Base-by-base conservation (phyloP, 305 asterid genomes). In the Lippia alba region DNA sequence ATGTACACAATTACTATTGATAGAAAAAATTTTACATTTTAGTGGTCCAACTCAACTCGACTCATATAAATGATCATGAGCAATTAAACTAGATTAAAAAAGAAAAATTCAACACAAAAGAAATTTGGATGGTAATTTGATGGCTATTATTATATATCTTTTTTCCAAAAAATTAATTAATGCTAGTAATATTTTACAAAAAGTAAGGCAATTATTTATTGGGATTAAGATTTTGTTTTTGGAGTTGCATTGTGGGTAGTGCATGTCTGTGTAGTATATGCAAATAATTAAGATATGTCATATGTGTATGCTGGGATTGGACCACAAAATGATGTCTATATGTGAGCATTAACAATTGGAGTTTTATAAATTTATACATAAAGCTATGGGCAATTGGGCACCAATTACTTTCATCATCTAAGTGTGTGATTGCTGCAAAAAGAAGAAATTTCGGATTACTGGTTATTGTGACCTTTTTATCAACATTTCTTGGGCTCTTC, bases 171-270 rank as follows among this genome's bases (percentile, higher is more conserved):
- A 33, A 51, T 53, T 0, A 34, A 24, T 24, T 14, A 41, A 24
- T 61, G 58, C 16, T 72, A 11, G 30, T 24, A 24, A 24, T 24
- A 24, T 24, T 24, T 24, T 14, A n/a, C 34, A 46, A 75, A 68
- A 55, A 48, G 46, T 46, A 56, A 64, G 3, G 61, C 79, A 75
- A 75, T 69, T 61, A 75, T 75, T 75, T 61, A 75, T 75, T 75
- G 71, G 15, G 4, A 19, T 61, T 48, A 20, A 53, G 20, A 71
- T 20, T 53, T 67, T 67, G 8, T 12, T 67, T 66, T 74, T 60
- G 78, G 74, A 74, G 46, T 41, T n/a, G 59, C 50, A 58, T 36
- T 24, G 30, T 24, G 1, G 67, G 4, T 66, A 73, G 78, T 66
- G 78, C 78, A n/a, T 74, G 77, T 73, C 72, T 14, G 39, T 66